Evolutionary conservation across 2,329 filamentous ascomycete species (phyloP), one percentile per base, ranked within the genome.

Genomic region (Epichloe brachyelytri): DNA sequence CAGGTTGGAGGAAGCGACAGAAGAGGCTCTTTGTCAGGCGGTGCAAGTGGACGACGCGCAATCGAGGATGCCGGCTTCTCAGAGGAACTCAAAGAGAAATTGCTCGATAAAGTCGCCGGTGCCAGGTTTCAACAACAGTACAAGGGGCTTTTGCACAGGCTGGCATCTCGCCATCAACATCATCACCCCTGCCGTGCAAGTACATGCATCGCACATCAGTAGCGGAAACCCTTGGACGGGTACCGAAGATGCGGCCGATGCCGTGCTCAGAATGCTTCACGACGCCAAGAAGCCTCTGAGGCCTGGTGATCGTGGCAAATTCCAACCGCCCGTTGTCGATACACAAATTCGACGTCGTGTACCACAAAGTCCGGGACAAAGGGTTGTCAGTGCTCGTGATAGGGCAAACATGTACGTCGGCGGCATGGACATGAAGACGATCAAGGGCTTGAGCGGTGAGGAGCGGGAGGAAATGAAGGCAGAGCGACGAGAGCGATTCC

Each of bases 401-500:
- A 75, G 70, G 55, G 79, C 77, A 1, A 66, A 65, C n/a, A 66
- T 66, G 34, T 85, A 79, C 62, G 68, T 72, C 0, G 68, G 65
- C 1, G 68, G 65, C 1, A 60, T 74, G 63, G 69, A 78, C 0
- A 62, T 74, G 34, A 73, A 74, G 50, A 47, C 59, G 30, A 69
- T 75, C 4, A 72, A 68, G 8, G 74, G 75, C 0, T 68, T 93
- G 57, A 82, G 76, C 3, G 81, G 87, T 0, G 70, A 83, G 33
- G 89, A 97, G 64, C 79, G 79, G 37, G 85, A 88, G 57, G 80
- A 81, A 14, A 73, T 87, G 59, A 78, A 81, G 46, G 76, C 78
- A 55, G 82, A 93, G 62, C 77, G 97, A 53, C 83, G 84, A 38
- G 89, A 95, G 52, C 78, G 90, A 1, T 95, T 97, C 59, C 72